Evolutionary conservation across 306 rosid species (phyloP), one percentile per base, ranked within the genome.

Genomic region (Prunus campanulata): DNA sequence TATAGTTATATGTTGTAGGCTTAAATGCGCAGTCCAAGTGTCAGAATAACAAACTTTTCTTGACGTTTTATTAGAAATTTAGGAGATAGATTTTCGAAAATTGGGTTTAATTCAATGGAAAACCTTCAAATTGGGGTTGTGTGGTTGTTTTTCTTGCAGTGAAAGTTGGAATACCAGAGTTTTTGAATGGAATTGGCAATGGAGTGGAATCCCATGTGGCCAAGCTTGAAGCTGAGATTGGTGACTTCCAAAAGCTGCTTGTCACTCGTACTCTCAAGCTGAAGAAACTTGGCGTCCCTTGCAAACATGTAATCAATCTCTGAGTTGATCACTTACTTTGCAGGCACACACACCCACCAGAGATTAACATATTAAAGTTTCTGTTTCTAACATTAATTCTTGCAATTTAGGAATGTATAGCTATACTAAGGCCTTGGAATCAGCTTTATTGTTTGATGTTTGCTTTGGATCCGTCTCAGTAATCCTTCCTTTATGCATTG

Each of bases 101-200:
- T 13, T 48, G 75, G 61, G 18, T 69, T 61, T 39, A 57, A 16
- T 30, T 6, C 10, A 7, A 15, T 71, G 42, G 56, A 59, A 62
- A 19, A n/a, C 44, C 61, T 35, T n/a, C 51, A 50, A 59, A 66
- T 20, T 72, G 68, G 13, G 7, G 44, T 80, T 68, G 11, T 49
- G 42, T 81, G 49, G 60, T 81, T 81, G 8, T 60, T 39, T 66
- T 14, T 39, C 20, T 48, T 81, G 74, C 91, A 93, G 95, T 77
- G 22, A 93, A 91, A 87, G 96, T 93, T 44, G 96, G 98, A 57
- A 93, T 93, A 80, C 92, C 91, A 1, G 98, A 91, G 47, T 93
- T 93, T 87, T 84, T 93, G 30, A 89, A 51, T 27, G 97, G 97
- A 77, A 82, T 93, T 63, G 98, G 98, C 66, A 83, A 88, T 2